Base-by-base conservation (phyloP, 2,329 filamentous ascomycete species). In the Microsporum audouinii region DNA sequence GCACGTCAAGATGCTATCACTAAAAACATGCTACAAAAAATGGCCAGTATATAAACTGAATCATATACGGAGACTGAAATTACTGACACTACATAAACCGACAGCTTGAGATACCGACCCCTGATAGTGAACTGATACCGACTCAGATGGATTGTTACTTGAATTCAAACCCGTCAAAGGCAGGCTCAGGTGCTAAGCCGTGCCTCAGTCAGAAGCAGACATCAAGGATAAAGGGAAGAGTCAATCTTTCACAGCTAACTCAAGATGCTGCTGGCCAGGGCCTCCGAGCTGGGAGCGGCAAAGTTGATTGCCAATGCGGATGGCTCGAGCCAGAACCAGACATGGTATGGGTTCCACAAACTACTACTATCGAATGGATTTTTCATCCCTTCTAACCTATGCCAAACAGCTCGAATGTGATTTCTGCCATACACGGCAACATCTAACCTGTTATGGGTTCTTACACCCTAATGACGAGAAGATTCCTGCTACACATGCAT, bases 361-460 rank as follows among this genome's bases (percentile, higher is more conserved):
- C 23, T 61, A 61, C 10, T 60, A 62, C 31, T 39, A 39, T 29
- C 17, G 6, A 27, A 47, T 14, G 43, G 23, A 29, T 5, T 2
- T 33, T 56, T 56, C 29, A 33, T 33, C 29, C 12, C 12, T 33
- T 53, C 49, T 53, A 34, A 53, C 12, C 4, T 29, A 12, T 53
- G 5, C 33, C n/a, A n/a, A 33, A 5, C 45, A 79, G 77, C 66
- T 78, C n/a, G 59, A 72, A 60, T 80, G 78, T 63, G 61, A 65
- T 10, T 78, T 74, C 62, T 80, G 78, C 64, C 65, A 70, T 41
- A 75, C 70, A 7, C 75, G 72, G 66, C 78, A 80, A 63, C 78
- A 80, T 68, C 60, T 73, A 31, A 65, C 72, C 43, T 80, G 78
- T 66, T 79, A 79, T 62, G 78, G 78, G 3, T 79, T 75, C 63